Evolutionary conservation across 257 asterid species (phyloP).

Genomic region (Solanum piurae): DNA sequence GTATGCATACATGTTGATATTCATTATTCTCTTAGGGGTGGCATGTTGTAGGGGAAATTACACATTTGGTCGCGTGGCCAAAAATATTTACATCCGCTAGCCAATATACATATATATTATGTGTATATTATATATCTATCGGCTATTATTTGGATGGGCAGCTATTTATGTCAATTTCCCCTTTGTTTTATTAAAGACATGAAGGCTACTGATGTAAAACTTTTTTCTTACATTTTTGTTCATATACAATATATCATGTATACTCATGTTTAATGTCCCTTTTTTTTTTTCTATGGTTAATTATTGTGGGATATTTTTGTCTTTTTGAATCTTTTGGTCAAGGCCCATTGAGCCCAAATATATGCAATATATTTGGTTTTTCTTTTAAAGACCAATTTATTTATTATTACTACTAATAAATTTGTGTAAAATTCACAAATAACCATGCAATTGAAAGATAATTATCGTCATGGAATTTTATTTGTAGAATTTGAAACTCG

Average conservation of each 20-base stretch:
- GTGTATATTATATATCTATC: neutral
- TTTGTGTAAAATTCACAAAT: neutral
- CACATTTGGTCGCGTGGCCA: neutral
- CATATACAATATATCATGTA: neutral
- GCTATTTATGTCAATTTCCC: neutral
- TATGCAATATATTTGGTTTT: neutral
- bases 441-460: neutral
- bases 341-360: neutral
- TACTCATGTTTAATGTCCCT: neutral
- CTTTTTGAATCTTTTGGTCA: neutral
- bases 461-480: neutral
- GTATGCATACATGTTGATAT: constrained; percentile 37
- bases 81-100: neutral
- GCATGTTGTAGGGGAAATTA: neutral
- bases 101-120: neutral
- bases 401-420: neutral
- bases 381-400: neutral
- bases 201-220: neutral
- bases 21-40: neutral
- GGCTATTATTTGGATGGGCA: neutral
- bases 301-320: neutral
- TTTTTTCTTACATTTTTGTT: neutral
- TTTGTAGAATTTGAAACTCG: no score
- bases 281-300: neutral
- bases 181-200: constrained; percentile 1